Evolutionary conservation across 176 grass and related monocot genomes (phyloP).

Genomic region (Themeda triandra): DNA sequence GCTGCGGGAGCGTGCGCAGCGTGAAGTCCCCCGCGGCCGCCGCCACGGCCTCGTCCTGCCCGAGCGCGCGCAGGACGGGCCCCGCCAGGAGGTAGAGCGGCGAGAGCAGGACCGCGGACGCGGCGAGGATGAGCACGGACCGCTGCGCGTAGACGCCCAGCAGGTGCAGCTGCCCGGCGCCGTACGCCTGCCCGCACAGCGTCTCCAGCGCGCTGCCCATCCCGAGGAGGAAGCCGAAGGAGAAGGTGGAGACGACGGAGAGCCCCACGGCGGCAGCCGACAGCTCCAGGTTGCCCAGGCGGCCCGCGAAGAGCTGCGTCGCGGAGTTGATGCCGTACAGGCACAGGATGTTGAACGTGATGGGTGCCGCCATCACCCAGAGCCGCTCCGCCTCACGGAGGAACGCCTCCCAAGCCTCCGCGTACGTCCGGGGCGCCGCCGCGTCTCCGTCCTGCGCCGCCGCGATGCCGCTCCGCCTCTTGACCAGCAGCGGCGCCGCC

Average conservation of each 20-base stretch:
- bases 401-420: not conserved
- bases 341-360: slow-evolving; percentile 58
- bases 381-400: not conserved
- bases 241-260: not conserved
- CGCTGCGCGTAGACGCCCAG: slow-evolving; percentile 48
- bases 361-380: slow-evolving; percentile 59
- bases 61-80: no score
- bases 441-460: no score
- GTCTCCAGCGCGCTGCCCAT: slow-evolving; percentile 74
- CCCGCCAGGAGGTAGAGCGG: no score
- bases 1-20: no score
- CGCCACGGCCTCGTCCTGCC: no score
- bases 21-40: no score
- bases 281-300: slow-evolving; percentile 69
- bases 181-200: slow-evolving; percentile 60
- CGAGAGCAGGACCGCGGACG: no score
- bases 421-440: no score
- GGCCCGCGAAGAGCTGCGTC: slow-evolving; percentile 66
- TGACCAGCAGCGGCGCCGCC: not conserved
- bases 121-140: no score
- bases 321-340: slow-evolving; percentile 54
- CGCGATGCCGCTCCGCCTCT: not conserved
- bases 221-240: not conserved
- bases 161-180: slow-evolving; percentile 41
- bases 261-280: slow-evolving; percentile 44